phyloP scores from a whole-genome alignment of 176 grass and related monocot species.

The Secale cereale region DNA sequence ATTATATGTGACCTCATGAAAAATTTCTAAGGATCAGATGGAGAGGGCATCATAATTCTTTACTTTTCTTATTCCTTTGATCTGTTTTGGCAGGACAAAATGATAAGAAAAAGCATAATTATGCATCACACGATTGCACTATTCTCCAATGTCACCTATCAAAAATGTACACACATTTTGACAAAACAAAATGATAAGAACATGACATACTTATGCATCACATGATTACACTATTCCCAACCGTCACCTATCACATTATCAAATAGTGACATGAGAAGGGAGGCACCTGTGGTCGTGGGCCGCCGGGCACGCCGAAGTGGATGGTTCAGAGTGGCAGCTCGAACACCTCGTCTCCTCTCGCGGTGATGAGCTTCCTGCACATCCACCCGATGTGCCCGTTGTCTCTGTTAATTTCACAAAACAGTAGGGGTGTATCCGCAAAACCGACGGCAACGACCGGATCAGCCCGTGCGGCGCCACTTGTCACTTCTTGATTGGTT shows the following conservation, averaged over 20 bases:
- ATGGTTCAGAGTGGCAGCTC: constrained; percentile 60
- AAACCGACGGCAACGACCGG: fast-evolving
- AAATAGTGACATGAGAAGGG: neutral
- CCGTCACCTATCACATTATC: neutral
- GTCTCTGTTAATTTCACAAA: constrained; percentile 25
- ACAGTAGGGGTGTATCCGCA: too few species aligned
- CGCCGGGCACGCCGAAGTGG: neutral
- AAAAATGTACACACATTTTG: neutral
- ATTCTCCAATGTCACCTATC: too few species aligned
- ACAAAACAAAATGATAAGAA: neutral
- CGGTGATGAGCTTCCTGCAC: constrained; percentile 62
- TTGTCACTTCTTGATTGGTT: too few species aligned
- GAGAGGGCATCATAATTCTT: too few species aligned
- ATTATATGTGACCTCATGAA: too few species aligned
- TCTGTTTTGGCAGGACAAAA: too few species aligned
- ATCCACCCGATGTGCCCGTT: constrained; percentile 67
- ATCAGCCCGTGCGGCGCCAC: too few species aligned
- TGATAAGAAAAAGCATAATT: neutral
- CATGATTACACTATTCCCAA: neutral
- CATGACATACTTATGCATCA: neutral
- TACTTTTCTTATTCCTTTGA: too few species aligned
- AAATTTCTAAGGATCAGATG: too few species aligned
- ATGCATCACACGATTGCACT: too few species aligned
- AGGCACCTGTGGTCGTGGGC: neutral
- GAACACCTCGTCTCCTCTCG: constrained; percentile 53